A percentile compares a stretch with the other conserved stretches of the same genome.
Evolutionary conservation across 2,329 filamentous ascomycete genomes (phyloP).

Genomic region (Talaromyces sp.): DNA sequence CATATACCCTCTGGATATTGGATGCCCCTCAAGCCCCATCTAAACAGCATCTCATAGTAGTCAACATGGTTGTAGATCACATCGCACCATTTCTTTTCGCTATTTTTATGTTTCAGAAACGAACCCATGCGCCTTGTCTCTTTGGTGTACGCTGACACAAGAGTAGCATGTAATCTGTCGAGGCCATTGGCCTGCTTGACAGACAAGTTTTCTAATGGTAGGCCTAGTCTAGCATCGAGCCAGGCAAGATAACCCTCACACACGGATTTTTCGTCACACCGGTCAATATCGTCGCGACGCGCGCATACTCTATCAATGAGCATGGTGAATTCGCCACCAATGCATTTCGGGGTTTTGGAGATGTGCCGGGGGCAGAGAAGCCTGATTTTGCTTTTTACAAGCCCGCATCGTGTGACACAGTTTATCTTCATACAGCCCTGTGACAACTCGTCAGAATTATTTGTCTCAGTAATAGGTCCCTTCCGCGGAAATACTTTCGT

Average conservation of each 20-base stretch:
- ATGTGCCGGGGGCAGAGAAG: constrained; percentile 9
- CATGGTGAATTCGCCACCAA: constrained; percentile 11
- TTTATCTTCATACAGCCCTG: constrained; percentile 12
- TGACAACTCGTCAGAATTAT: background rate
- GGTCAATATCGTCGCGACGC: constrained; percentile 2
- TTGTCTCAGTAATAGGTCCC: background rate
- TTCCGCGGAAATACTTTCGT: no score
- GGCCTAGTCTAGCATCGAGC: background rate
- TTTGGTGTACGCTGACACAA: background rate
- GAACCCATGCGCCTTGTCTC: constrained; percentile 4
- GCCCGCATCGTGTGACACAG: constrained; percentile 13
- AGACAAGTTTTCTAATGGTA: background rate
- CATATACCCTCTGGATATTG: background rate
- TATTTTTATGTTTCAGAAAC: background rate
- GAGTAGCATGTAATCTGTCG: background rate
- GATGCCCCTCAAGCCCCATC: constrained; percentile 4
- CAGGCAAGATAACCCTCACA: constrained; percentile 9
- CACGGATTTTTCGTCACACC: constrained; percentile 8
- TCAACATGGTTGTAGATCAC: constrained; percentile 12
- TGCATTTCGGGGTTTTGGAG: constrained; percentile 6
- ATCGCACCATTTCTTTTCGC: constrained; percentile 9
- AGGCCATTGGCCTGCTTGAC: background rate
- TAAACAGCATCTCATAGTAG: constrained; percentile 7
- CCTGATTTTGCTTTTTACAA: constrained; percentile 9
- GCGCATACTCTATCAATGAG: constrained; percentile 9